Percentiles rank a stretch among this genome's conserved stretches.
Conservation (phyloP, 192 early-diverging fungal genomes). For the Gamsiella multidivaricata region DNA sequence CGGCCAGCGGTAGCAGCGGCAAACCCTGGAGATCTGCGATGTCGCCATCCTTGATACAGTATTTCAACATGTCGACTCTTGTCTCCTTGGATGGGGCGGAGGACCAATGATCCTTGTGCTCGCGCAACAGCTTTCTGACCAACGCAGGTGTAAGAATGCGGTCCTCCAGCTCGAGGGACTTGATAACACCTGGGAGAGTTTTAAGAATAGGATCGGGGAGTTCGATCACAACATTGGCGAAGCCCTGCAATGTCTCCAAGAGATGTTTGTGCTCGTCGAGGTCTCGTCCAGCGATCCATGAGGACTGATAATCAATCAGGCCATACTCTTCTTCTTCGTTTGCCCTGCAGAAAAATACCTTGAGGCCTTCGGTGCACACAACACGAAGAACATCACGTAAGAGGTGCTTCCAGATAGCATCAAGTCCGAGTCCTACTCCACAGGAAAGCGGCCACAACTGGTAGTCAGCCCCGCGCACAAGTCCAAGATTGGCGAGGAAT, state of each 20-base stretch:
- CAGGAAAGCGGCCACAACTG: slow-evolving; percentile 15
- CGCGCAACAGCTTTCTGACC: slow-evolving; percentile 3
- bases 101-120: background rate
- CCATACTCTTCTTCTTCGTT: background rate
- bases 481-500: slow-evolving; percentile 16
- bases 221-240: background rate
- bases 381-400: background rate
- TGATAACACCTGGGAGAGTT: background rate
- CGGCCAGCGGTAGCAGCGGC: slow-evolving; percentile 23
- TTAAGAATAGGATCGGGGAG: slow-evolving; percentile 7
- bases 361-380: background rate
- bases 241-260: background rate
- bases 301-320: background rate
- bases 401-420: slow-evolving; percentile 16
- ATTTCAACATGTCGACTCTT: slow-evolving; percentile 9
- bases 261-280: slow-evolving; percentile 8
- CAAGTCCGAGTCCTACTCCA: slow-evolving; percentile 4
- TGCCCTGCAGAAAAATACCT: slow-evolving; percentile 14
- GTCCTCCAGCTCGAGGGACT: background rate
- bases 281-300: slow-evolving; percentile 13
- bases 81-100: background rate
- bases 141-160: slow-evolving; percentile 16
- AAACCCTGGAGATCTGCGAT: slow-evolving; percentile 29
- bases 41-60: slow-evolving; percentile 16
- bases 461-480: slow-evolving; percentile 16